Base-by-base conservation (phyloP, 345 rosid genomes). In the Conringia planisiliqua region DNA sequence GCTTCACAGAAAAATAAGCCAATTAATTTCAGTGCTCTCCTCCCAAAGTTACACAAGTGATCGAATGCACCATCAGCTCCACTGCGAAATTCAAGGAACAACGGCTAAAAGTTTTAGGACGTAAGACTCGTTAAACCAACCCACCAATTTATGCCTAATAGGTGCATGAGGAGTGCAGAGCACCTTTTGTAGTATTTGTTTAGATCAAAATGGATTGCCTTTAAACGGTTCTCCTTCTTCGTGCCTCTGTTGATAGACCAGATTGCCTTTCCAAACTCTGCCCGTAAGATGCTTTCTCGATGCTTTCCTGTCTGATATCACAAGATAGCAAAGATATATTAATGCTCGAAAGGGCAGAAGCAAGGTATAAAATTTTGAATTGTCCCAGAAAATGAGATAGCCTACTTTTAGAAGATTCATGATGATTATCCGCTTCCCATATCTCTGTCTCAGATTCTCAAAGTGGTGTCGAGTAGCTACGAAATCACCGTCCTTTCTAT, bases 171-270 rank as follows among this genome's bases (percentile, higher is more conserved):
- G 36, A 77, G 5, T 62, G 14, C 40, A 62, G 57, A 51, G 35
- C 82, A 91, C 95, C 78, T 89, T 84, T 75, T 88, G 58, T 85
- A 87, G 61, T 87, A 83, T 71, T 81, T 88, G 79, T 79, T 77
- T 52, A 94, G 83, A 86, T 94, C 98, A 85, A 84, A 91, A 76
- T 91, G 95, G 50, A 89, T 84, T 68, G 90, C 88, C 79, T 85
- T 79, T 42, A 94, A 62, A 33, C 84, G 89, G 55, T 80, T 65
- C 79, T 94, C 92, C 74, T 76, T 78, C 4, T 72, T 18, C 67
- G 78, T 27, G 75, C 73, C 75, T 72, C 64, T 86, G 70, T 91
- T 94, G 57, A 94, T 83, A 79, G 48, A 61, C 74, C 73, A 79
- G 80, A 90, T 79, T 14, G 98, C 89, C 80, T 85, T 87, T 61